These are phyloP conservation scores for Karstenula rhodostoma DNA, from an alignment of 2,329 filamentous ascomycete species.

Conservation along the genomic window DNA sequence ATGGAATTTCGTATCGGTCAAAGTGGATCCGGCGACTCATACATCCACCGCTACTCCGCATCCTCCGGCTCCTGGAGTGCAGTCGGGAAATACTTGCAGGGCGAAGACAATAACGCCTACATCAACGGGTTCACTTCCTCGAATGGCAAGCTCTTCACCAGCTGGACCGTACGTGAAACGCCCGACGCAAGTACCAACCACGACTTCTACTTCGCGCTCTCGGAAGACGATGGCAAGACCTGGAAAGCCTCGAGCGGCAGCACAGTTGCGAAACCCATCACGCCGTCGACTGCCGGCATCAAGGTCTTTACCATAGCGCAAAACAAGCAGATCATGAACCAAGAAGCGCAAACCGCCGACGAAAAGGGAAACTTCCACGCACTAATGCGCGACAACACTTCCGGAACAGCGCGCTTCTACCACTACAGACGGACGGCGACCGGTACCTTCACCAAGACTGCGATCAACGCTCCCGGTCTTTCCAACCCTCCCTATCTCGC, in stretches of 20 bases:
- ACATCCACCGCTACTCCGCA: conserved; percentile 56
- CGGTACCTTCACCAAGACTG: conserved; percentile 42
- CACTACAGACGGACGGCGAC: conserved; percentile 41
- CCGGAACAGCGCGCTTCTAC: conserved; percentile 40
- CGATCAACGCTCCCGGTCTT: conserved; percentile 38
- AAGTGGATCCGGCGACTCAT: conserved; percentile 60
- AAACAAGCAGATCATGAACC: conserved; percentile 58
- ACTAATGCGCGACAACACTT: conserved; percentile 55
- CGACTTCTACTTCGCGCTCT: conserved; percentile 60
- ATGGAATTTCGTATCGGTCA: conserved; percentile 62
- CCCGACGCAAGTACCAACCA: conserved; percentile 59
- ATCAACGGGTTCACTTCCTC: conserved; percentile 58
- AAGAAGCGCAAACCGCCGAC: conserved; percentile 60
- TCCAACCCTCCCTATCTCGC: conserved; percentile 43
- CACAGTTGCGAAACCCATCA: conserved; percentile 53
- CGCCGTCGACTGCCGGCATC: conserved; percentile 53
- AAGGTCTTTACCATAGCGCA: conserved; percentile 57
- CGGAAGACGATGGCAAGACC: conserved; percentile 54
- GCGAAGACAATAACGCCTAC: conserved; percentile 60
- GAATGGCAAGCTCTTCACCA: conserved; percentile 51
- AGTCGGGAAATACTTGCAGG: conserved; percentile 55
- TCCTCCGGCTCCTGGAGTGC: conserved; percentile 48
- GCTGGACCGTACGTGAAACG: conserved; percentile 62
- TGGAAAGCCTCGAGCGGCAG: conserved; percentile 55
- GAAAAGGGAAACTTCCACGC: conserved; percentile 58